phyloP scores from a whole-genome alignment of 2,329 filamentous ascomycete species.

The Arthrobotrys entomopaga region DNA sequence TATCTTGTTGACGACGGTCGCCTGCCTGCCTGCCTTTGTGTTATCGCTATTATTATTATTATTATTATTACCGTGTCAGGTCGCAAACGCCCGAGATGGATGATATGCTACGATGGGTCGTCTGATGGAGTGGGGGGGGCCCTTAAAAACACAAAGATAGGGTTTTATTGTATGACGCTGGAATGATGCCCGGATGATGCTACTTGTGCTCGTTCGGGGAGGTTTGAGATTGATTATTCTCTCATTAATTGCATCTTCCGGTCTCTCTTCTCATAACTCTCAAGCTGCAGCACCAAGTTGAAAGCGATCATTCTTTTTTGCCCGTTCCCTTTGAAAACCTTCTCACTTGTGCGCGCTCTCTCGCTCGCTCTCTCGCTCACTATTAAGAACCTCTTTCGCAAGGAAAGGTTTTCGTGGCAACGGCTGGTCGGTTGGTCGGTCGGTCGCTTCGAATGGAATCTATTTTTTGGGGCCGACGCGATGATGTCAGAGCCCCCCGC shows the following conservation, averaged over 20 bases:
- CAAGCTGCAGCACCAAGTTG: no score
- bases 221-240: conserved; percentile 29
- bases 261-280: not conserved
- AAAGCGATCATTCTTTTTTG: no score
- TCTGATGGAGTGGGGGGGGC: no score
- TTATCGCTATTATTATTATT: no score
- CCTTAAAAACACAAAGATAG: no score
- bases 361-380: not conserved
- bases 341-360: not conserved
- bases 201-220: conserved; percentile 16
- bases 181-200: conserved; percentile 35
- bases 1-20: no score
- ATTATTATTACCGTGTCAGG: no score
- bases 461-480: not conserved
- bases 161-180: conserved; percentile 26
- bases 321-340: conserved; percentile 3
- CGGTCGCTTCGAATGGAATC: not conserved
- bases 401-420: not conserved
- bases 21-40: no score
- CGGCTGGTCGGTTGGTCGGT: no score
- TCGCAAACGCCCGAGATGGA: no score
- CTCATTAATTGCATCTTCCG: conserved; percentile 6
- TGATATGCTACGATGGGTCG: no score
- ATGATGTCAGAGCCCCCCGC: conserved; percentile 26
- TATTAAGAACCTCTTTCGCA: no score